phyloP scores from a whole-genome alignment of 495 filamentous ascomycete genomes.

The Terfezia claveryi region DNA sequence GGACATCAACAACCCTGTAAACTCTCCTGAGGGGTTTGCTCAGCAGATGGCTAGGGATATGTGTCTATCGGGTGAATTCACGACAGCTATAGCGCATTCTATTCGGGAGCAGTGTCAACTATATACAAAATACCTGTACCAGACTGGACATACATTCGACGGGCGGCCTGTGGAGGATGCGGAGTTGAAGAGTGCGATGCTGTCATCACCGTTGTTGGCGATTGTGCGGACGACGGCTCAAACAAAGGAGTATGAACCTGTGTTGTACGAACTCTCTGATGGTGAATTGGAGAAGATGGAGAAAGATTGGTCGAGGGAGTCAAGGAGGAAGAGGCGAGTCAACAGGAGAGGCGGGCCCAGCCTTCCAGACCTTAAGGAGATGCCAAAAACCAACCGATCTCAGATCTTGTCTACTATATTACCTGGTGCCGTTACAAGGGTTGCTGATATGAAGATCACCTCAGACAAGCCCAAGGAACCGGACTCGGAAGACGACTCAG shows the following conservation, averaged over 20 bases:
- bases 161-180: conserved; percentile 80
- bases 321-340: conserved; percentile 77
- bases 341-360: conserved; percentile 87
- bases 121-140: conserved; percentile 82
- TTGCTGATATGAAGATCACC: conserved; percentile 48
- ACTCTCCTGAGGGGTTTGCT: conserved; percentile 88
- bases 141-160: conserved; percentile 82
- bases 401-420: conserved; percentile 76
- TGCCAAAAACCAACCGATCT: conserved; percentile 74
- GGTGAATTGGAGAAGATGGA: conserved; percentile 77
- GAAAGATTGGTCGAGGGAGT: conserved; percentile 76
- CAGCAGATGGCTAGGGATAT: conserved; percentile 69
- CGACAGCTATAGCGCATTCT: conserved; percentile 87
- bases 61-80: conserved; percentile 88
- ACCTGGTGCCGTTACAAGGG: conserved; percentile 50
- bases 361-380: conserved; percentile 84
- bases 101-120: conserved; percentile 90
- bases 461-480: conserved; percentile 44
- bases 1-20: conserved; percentile 88
- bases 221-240: conserved; percentile 76
- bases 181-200: conserved; percentile 63
- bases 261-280: conserved; percentile 82
- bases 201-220: conserved; percentile 59
- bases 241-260: conserved; percentile 79
- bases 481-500: conserved; percentile 53